Base-by-base conservation (phyloP, 371 early-diverging fungal species). In the Apophysomyces variabilis region DNA sequence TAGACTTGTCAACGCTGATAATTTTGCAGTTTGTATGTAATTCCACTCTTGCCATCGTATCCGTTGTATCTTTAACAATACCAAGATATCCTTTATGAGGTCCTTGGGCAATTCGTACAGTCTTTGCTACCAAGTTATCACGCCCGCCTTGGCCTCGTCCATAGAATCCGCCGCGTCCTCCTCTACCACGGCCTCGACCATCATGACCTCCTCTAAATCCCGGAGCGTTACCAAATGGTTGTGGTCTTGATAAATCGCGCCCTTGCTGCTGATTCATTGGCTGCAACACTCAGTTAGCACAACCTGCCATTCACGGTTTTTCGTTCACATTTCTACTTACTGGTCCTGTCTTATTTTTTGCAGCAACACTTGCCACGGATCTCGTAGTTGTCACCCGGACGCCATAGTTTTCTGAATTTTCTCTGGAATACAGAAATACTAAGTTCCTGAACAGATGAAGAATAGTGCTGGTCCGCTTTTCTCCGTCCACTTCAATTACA, bases 51-150 rank as follows among this genome's bases (percentile, higher is more conserved):
- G 92, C 96, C 64, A 84, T 86, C 7, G 78, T 79, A 64, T 86
- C 90, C 1, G 89, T 87, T 0, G 92, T 85, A 59, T 97, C 98
- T 72, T 97, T 98, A 38, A 99, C 96, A 59, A 97, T 93, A 57
- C 99, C 99, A 36, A 93, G 76, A 74, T 96, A 98, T 11, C 99
- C 99, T 77, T 99, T 99, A 84, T 94, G 96, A 13, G 95, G 93
- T 7, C 99, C 99, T 47, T 90, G 85, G 4, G 85, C 88, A 58
- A 98, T 93, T 41, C 88, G 89, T 0, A 99, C 99, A 0, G 94
- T 94, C 72, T 95, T 92, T 54, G 90, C 89, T 9, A 97, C 77
- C 38, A 98, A 71, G 32, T 91, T 93, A 74, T 99, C 96, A 38
- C 91, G 83, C 4, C 91, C 84, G 11, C 90, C 90, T n/a, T 85